Evolutionary conservation across 164 flowering plant genomes (phyloP).

Genomic region (Houttuynia cordata): DNA sequence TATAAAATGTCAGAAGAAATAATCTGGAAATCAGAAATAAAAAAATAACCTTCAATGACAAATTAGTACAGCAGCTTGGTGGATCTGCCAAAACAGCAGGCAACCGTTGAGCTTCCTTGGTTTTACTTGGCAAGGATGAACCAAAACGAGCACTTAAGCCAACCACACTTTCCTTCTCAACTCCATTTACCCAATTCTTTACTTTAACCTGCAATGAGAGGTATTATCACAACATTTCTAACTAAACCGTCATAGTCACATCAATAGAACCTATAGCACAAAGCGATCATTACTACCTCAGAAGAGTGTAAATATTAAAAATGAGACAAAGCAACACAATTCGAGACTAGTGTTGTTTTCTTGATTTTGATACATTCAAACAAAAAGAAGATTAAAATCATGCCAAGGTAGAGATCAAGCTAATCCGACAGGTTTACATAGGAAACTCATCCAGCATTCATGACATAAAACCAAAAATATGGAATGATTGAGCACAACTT

Average conservation of each 20-base stretch:
- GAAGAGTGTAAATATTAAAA: too few relatives aligned
- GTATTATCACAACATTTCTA: background rate
- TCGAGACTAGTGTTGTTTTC: too few relatives aligned
- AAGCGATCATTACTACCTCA: background rate
- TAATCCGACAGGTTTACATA: too few relatives aligned
- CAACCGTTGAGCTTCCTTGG: conserved; percentile 19
- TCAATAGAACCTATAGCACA: background rate
- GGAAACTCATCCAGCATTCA: too few relatives aligned
- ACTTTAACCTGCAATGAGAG: conserved; percentile 56
- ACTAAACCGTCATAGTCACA: background rate
- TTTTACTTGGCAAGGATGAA: conserved; percentile 36
- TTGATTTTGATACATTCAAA: too few relatives aligned
- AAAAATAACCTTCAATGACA: conserved; percentile 41
- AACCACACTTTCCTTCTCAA: conserved; percentile 25
- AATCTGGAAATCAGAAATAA: background rate
- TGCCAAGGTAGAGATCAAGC: too few relatives aligned
- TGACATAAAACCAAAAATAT: too few relatives aligned
- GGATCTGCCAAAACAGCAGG: conserved; percentile 53
- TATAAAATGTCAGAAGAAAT: background rate
- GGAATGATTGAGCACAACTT: too few relatives aligned
- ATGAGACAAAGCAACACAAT: too few relatives aligned
- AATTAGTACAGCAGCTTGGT: conserved; percentile 35
- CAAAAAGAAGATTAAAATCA: too few relatives aligned
- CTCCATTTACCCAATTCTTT: conserved; percentile 57
- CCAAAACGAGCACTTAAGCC: conserved; percentile 79